Evolutionary conservation across 768 basidiomycete species (phyloP), one percentile per base, ranked within the genome.

Genomic region (Termitomyces eurrhizus): DNA sequence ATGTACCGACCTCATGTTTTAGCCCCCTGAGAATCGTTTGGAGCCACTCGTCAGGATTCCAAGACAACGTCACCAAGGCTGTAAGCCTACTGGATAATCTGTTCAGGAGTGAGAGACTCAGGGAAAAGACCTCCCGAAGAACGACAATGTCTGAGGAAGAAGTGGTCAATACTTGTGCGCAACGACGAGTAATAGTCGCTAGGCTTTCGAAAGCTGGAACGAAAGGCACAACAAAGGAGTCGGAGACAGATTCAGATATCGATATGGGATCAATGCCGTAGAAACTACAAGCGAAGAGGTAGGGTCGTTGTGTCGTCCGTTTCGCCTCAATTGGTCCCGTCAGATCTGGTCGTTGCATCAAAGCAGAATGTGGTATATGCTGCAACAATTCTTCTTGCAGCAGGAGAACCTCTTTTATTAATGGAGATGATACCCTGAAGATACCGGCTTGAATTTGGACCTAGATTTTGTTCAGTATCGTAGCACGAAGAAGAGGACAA

Each of bases 21-120:
- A 93, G 70, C 37, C 74, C 79, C 12, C 76, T 66, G 6, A 93
- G 74, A 50, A 92, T 64, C 7, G 71, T 70, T 2, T 76, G 66
- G 7, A 90, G 71, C 94, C 94, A 97, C 32, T 73, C 67, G 0
- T 72, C 67, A 5, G 91, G 85, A 48, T 85, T 70, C 92, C 92
- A 93, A 0, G 72, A 56, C 5, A 89, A 59, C 5, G 76, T 66
- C 1, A 78, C 62, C 3, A 70, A 64, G 3, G 77, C 72, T 18
- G 75, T 74, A 37, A 83, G 68, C 61, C 81, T 73, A 37, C 74
- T 74, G 39, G 83, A 70, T 35, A 92, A 74, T 21, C 74, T 76
- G 63, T 78, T 76, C 39, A 90, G 72, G 12, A 90, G 72, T 0
- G 74, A 71, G 51, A 91, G 70, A 13, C 78, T 73, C 48, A 78